Evolutionary conservation across 192 early-diverging fungal species (phyloP).

Genomic region (Borealophlyctis nickersoniae): DNA sequence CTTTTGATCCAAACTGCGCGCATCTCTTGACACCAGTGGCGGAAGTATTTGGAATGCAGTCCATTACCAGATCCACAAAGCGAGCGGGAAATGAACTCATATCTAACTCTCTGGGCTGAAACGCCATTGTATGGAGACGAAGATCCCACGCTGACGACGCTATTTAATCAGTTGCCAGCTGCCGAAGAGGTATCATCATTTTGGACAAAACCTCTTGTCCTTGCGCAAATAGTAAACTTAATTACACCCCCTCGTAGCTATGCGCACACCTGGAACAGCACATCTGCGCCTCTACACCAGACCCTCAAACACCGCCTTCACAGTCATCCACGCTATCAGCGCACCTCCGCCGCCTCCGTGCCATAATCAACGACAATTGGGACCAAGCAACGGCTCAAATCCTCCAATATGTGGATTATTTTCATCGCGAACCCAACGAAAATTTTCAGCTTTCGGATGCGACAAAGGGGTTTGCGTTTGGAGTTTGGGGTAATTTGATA

Average conservation of each 20-base stretch:
- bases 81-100: slow-evolving; percentile 49
- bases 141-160: slow-evolving; percentile 28
- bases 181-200: slow-evolving; percentile 30
- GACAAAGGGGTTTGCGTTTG: slow-evolving; percentile 30
- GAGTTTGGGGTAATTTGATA: slow-evolving; percentile 55
- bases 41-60: slow-evolving; percentile 46
- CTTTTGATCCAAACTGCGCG: background rate
- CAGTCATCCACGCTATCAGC: background rate
- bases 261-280: slow-evolving; percentile 17
- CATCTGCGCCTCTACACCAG: background rate
- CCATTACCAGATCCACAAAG: slow-evolving; percentile 41
- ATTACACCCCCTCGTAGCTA: slow-evolving; percentile 8
- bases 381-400: slow-evolving; percentile 36
- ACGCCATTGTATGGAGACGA: slow-evolving; percentile 33
- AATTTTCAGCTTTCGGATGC: slow-evolving; percentile 44
- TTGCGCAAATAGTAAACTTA: background rate
- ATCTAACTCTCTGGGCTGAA: slow-evolving; percentile 40
- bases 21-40: slow-evolving; percentile 33
- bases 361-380: slow-evolving; percentile 44
- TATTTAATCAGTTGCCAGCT: slow-evolving; percentile 34
- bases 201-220: background rate
- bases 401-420: slow-evolving; percentile 48
- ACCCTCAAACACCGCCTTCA: background rate
- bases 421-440: slow-evolving; percentile 46
- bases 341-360: slow-evolving; percentile 30